Evolutionary conservation across 2,329 filamentous ascomycete genomes (phyloP), one percentile per base, ranked within the genome.

Genomic region (Fusarium fracticaudum): DNA sequence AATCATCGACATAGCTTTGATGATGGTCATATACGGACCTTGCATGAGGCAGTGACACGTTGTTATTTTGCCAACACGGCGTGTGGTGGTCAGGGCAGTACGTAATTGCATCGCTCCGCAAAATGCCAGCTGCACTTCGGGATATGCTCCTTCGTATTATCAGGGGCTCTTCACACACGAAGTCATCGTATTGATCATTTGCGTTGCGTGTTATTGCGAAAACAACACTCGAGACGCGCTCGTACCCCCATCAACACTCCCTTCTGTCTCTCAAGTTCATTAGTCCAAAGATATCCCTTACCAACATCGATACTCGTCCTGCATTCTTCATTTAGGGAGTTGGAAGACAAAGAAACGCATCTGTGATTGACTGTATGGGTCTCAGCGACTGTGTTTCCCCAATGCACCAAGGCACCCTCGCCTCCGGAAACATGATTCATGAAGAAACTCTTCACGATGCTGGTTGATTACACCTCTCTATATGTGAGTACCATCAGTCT

Each of bases 271-370:
- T 22, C 29, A 35, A 20, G 12, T 29, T 29, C 24, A 15, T 24
- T 2, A 33, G 6, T 7, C 24, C 6, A 2, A 29, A 31, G 5
- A 15, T 26, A 4, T 13, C 37, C 35, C 51, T 55, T n/a, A 3
- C 10, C 11, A 6, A 18, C 10, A 26, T 29, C 8, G 11, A 29
- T 54, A 54, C 11, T 37, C 15, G 35, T 22, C 3, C 51, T 17
- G 1, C 2, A n/a, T 44, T 1, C 12, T 40, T 29, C 9, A 24
- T 2, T 26, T 5, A 13, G 17, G 17, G 18, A 26, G 9, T 8
- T 12, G 7, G 15, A 2, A 9, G 18, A 24, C 14, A 24, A 29
- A n/a, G 17, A 5, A 35, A 26, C 6, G n/a, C 12, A 29, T 14
- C 3, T 24, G 10, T 3, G 4, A 20, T 17, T 11, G 35, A 17